Base-by-base conservation (phyloP, 345 rosid genomes). In the Lagerstroemia speciosa region DNA sequence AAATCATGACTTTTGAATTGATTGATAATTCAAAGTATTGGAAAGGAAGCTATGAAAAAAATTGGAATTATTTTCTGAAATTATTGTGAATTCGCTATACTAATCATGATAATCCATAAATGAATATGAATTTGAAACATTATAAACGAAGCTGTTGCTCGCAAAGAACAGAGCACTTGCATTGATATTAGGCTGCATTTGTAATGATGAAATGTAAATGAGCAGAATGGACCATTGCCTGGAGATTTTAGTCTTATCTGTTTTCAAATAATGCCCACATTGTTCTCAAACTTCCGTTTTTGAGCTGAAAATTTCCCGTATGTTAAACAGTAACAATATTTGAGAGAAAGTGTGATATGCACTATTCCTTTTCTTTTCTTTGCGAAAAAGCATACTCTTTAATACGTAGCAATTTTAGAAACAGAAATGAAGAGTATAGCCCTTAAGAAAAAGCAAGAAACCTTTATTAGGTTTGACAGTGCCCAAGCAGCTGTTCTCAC, bases 401-500 rank as follows among this genome's bases (percentile, higher is more conserved):
- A 19, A 48, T 48, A 7, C 55, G 20, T 12, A 3, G 6, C 4
- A 48, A 19, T 19, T 43, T 16, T 48, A 63, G 8, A 41, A 20
- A 15, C 60, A 43, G 66, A 11, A 14, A 0, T 50, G 15, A 61
- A 22, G 73, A 67, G 45, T 58, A 40, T 22, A 12, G 29, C 40
- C 68, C 32, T 11, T 60, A 29, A 62, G 68, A 8, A 41, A 74
- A 67, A 19, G 45, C 69, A 75, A 38, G 64, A 81, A 71, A 94
- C 99, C 95, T 92, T 91, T 73, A 94, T 92, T 72, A 94, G 76
- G 77, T 94, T 92, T 65, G 99, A 94, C 84, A 94, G 78, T 38
- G 98, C 98, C 99, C 96, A 91, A 41, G 99, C 99, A 77, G 91
- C 96, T 73, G 97, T 92, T 79, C 93, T 86, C 68, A 91, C 89